phyloP scores from a whole-genome alignment of 208 protist genomes.

The Wallacemonas rigidus region DNA sequence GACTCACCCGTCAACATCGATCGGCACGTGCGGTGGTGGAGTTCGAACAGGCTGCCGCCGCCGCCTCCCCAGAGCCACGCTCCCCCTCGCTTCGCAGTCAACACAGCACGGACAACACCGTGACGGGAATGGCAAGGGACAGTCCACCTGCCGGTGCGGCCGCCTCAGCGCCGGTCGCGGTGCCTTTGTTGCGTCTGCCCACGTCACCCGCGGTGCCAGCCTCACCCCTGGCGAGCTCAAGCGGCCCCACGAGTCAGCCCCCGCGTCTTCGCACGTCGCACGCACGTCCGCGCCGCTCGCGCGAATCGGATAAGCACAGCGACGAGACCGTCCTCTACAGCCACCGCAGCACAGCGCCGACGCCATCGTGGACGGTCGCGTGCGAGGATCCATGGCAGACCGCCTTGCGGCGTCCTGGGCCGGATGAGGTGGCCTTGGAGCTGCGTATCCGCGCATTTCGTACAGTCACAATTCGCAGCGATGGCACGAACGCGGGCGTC shows the following conservation, averaged over 20 bases:
- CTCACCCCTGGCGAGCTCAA: too few relatives aligned
- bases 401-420: conserved; percentile 9
- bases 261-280: too few relatives aligned
- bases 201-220: neutral
- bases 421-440: conserved; percentile 40
- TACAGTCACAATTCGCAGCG: conserved; percentile 40
- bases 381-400: neutral
- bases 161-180: neutral
- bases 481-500: neutral
- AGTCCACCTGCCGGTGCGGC: neutral
- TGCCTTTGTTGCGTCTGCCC: neutral
- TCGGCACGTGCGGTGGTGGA: neutral
- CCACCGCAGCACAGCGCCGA: neutral
- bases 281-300: too few relatives aligned
- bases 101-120: neutral
- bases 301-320: too few relatives aligned
- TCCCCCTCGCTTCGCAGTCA: neutral
- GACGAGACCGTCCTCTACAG: too few relatives aligned
- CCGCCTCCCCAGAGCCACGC: neutral
- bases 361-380: neutral
- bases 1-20: neutral
- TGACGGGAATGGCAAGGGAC: neutral
- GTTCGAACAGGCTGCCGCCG: neutral
- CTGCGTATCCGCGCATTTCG: conserved; percentile 43
- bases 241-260: too few relatives aligned